Evolutionary conservation across 257 asterid genomes (phyloP).

Genomic region (Henckelia pumila): DNA sequence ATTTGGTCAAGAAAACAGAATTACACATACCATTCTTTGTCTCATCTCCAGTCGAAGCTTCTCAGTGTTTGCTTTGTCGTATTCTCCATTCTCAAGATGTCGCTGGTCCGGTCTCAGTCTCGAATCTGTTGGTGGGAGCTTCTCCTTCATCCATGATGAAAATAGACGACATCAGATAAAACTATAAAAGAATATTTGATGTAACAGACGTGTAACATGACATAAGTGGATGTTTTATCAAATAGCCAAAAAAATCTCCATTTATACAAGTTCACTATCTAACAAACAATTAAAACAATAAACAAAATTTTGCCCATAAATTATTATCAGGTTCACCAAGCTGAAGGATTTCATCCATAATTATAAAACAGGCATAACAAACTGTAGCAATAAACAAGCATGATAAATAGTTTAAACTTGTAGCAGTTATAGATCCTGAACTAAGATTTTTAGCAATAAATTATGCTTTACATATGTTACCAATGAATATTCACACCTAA

Average conservation of each 20-base stretch:
- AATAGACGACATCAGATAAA: conserved; percentile 51
- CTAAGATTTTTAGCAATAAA: too few species aligned
- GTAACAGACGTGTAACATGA: not conserved
- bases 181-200: conserved; percentile 37
- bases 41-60: conserved; percentile 82
- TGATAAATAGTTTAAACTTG: too few species aligned
- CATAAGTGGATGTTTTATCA: not conserved
- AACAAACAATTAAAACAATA: too few species aligned
- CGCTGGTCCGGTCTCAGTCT: conserved; percentile 94
- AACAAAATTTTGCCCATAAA: too few species aligned
- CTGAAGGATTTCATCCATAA: too few species aligned
- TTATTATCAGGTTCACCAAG: too few species aligned
- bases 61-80: conserved; percentile 81
- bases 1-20: not conserved
- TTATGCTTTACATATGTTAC: too few species aligned
- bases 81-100: conserved; percentile 84
- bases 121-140: conserved; percentile 96
- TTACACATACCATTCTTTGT: conserved; percentile 68
- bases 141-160: conserved; percentile 68
- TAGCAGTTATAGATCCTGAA: too few species aligned
- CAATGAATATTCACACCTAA: too few species aligned
- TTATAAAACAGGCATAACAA: too few species aligned
- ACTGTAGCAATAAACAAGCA: too few species aligned
- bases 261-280: too few species aligned
- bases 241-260: not conserved